These are phyloP conservation scores for Persicaria tinctoria DNA, from an alignment of 148 eudicot species.

Conservation along the genomic window DNA sequence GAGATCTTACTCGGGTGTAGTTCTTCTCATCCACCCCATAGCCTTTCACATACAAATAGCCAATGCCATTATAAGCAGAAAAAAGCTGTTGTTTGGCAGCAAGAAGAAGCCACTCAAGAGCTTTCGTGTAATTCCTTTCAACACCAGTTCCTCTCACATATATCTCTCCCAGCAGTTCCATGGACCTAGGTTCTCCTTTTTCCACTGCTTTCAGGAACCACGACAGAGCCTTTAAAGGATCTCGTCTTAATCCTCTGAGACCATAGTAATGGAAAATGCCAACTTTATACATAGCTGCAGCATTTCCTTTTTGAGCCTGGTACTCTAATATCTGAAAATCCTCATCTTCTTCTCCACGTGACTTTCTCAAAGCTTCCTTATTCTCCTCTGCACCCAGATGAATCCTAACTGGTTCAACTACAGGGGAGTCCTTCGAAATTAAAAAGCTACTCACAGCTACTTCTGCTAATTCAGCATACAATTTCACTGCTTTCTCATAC, in stretches of 20 bases:
- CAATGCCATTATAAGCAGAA: constrained; percentile 96
- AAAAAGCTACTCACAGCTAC: constrained; percentile 79
- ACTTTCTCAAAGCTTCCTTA: constrained; percentile 83
- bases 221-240: constrained; percentile 63
- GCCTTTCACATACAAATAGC: constrained; percentile 90
- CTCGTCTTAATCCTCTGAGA: constrained; percentile 81
- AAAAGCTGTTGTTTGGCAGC: constrained; percentile 77
- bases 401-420: constrained; percentile 72
- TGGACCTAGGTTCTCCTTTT: constrained; percentile 84
- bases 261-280: constrained; percentile 92
- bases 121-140: constrained; percentile 75
- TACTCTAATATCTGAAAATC: constrained; percentile 95
- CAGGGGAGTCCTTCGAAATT: constrained; percentile 82
- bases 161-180: constrained; percentile 96
- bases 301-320: constrained; percentile 94
- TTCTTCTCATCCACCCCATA: constrained; percentile 90
- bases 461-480: constrained; percentile 82
- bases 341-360: constrained; percentile 93
- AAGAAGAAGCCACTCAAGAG: constrained; percentile 76
- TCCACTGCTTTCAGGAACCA: constrained; percentile 91
- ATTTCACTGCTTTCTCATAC: constrained; percentile 53
- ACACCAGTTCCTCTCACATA: constrained; percentile 88
- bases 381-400: constrained; percentile 91
- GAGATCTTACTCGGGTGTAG: constrained; percentile 59
- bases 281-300: constrained; percentile 79